Conservation (phyloP, 225 moss, liverwort and hornwort species). For the Asterella californica region DNA sequence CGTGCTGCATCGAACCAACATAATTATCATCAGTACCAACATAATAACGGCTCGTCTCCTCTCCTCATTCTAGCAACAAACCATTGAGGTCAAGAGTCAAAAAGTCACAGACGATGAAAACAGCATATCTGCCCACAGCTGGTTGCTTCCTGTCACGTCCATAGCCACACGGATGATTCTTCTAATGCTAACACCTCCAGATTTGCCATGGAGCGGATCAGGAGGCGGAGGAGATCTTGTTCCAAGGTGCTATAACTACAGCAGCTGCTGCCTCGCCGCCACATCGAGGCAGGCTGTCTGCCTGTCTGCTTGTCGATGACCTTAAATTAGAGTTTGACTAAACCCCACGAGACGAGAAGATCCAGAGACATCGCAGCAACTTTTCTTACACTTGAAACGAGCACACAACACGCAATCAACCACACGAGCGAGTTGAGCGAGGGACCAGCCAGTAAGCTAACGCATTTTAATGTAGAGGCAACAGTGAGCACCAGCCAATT, state of each 20-base stretch:
- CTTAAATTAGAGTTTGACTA: not conserved
- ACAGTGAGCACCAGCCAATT: too few species aligned
- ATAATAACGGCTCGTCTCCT: not conserved
- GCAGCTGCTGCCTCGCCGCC: not conserved
- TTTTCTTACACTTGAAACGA: not conserved
- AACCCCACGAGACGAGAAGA: not conserved
- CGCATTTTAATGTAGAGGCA: too few species aligned
- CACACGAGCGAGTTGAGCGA: too few species aligned
- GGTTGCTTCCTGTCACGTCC: not conserved
- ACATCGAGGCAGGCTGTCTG: not conserved
- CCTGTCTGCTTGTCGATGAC: not conserved
- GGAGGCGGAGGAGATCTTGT: not conserved
- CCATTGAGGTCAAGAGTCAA: not conserved
- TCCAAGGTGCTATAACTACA: not conserved
- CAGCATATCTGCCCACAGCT: not conserved
- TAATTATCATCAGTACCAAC: not conserved
- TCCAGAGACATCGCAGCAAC: not conserved
- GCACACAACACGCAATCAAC: too few species aligned
- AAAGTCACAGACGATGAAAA: not conserved
- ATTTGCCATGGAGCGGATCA: not conserved
- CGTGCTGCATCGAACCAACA: conserved; percentile 17
- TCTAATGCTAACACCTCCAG: not conserved
- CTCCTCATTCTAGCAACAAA: not conserved
- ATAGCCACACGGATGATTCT: not conserved
- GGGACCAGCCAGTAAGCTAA: too few species aligned